Conservation (phyloP, 208 protist species). For the Wallacemonas sp. region DNA sequence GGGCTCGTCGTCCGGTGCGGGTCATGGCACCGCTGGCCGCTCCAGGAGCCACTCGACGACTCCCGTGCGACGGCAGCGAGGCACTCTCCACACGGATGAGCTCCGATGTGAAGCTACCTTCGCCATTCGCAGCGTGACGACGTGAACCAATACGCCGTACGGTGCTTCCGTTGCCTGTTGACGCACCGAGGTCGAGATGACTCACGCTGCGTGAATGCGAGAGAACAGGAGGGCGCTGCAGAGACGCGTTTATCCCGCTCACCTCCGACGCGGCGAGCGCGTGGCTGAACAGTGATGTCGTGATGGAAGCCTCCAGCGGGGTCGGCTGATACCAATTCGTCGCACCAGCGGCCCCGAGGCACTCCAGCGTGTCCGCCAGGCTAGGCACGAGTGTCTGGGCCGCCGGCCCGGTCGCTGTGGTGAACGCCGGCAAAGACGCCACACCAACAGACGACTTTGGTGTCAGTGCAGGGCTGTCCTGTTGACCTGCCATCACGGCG, state of each 20-base stretch:
- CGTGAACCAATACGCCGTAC: not conserved
- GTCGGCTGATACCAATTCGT: not conserved
- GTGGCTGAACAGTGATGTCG: not conserved
- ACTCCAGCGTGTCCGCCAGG: not conserved
- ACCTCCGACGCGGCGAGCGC: not conserved
- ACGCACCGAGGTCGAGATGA: not conserved
- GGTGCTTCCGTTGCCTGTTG: not conserved
- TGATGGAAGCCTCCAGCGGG: not conserved
- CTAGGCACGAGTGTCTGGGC: not conserved
- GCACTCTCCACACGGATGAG: too few relatives aligned
- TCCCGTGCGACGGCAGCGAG: too few relatives aligned
- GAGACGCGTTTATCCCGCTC: not conserved
- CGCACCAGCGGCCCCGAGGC: not conserved
- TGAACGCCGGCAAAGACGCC: too few relatives aligned
- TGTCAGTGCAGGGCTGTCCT: too few relatives aligned
- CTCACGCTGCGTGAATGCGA: not conserved
- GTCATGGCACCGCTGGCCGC: too few relatives aligned
- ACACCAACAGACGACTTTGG: too few relatives aligned
- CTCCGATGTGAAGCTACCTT: too few relatives aligned
- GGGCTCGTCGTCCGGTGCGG: too few relatives aligned
- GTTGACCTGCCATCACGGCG: too few relatives aligned
- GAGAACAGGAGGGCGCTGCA: not conserved
- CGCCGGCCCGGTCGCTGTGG: too few relatives aligned
- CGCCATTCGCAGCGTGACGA: not conserved
- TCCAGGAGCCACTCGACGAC: too few relatives aligned